Base-by-base conservation (phyloP, 306 rosid genomes). In the Carpinus viminea region DNA sequence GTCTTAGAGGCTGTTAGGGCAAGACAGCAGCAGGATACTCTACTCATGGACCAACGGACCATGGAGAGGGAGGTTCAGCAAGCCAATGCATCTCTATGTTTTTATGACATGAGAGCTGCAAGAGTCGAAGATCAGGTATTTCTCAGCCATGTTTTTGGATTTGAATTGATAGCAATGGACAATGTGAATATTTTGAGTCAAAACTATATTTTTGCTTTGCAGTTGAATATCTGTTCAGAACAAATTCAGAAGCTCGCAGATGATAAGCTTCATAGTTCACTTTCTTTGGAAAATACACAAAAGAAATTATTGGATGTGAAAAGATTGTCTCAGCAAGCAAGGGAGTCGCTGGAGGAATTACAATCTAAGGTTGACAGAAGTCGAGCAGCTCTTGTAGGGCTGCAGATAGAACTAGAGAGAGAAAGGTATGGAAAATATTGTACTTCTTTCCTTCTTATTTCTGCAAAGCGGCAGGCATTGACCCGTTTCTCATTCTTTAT, bases 71-170 rank as follows among this genome's bases (percentile, higher is more conserved):
- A 93, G 81, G 81, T 87, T 80, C 96, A 91, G 87, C 97, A 87
- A 76, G 86, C 91, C 61, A 85, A 83, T 86, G 82, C 81, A 46
- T 87, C 93, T 76, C 82, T 88, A 74, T 86, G 84, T 69, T 91
- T 93, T 81, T 93, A 80, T 79, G 93, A 91, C 73, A 62, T 82
- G 80, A 96, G 91, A 83, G 86, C 89, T 74, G 79, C 89, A 45
- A 91, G 89, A 81, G 87, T 96, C 66, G 96, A 90, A 73, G 98
- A 93, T 68, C 98, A 93, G 98, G 99, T 95, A 72, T 36, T 81
- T 78, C 73, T 73, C 12, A 43, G 55, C 76, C 75, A 77, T 65
- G 34, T 76, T 4, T 41, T 68, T 68, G 51, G 24, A 45, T 69
- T 68, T 79, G 65, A 81, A 18, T 38, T 74, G 21, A 21, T 62